Evolutionary conservation across 495 filamentous ascomycete genomes (phyloP).

Genomic region (Aspergillus campestris): DNA sequence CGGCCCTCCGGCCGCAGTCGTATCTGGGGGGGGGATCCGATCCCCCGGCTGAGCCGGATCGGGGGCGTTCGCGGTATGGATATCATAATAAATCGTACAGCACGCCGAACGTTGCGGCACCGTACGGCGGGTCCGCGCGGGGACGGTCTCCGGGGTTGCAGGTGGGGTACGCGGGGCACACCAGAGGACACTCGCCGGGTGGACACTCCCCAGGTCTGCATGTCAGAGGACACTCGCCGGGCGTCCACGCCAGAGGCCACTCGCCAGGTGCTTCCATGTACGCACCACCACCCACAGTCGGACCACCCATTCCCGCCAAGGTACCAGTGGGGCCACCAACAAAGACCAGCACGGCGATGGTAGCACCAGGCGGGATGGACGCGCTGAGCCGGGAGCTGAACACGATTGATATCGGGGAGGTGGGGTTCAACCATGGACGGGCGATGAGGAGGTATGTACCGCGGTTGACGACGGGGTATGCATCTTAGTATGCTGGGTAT

Average conservation of each 20-base stretch:
- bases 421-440: constrained; percentile 24
- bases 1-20: background rate
- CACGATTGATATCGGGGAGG: constrained; percentile 69
- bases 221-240: background rate
- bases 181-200: too few species aligned
- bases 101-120: constrained; percentile 3
- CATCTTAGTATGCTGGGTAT: constrained; percentile 11
- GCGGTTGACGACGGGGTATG: constrained; percentile 19
- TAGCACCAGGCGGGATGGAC: constrained; percentile 40
- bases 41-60: constrained; percentile 6
- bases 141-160: too few species aligned
- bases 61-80: constrained; percentile 16
- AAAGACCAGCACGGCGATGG: constrained; percentile 21
- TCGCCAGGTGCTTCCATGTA: constrained; percentile 26
- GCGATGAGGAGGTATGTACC: constrained; percentile 17
- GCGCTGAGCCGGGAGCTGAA: constrained; percentile 73
- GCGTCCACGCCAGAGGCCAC: constrained; percentile 17
- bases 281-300: constrained; percentile 22
- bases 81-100: constrained; percentile 17
- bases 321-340: constrained; percentile 47
- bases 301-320: constrained; percentile 69
- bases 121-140: too few species aligned
- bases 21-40: background rate
- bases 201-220: too few species aligned
- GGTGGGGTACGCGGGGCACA: too few species aligned